Percentiles rank a stretch among this genome's conserved stretches.
Conservation (phyloP, 2,329 filamentous ascomycete genomes). For the Penicillium frequentans region DNA sequence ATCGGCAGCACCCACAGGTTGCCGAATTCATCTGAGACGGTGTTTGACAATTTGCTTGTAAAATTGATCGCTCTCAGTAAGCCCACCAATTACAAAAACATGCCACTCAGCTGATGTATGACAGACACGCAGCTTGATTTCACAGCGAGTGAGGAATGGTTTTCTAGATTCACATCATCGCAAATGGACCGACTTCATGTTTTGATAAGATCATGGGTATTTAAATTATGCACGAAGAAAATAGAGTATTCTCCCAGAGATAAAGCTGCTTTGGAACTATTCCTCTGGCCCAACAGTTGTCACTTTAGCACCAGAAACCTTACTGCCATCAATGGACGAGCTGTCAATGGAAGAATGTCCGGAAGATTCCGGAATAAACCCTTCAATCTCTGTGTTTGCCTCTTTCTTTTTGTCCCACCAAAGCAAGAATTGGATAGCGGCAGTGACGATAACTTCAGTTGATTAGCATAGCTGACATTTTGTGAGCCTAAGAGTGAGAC, state of each 20-base stretch:
- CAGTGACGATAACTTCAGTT: background rate
- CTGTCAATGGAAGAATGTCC: background rate
- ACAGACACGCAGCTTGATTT: too few relatives aligned
- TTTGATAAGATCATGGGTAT: too few relatives aligned
- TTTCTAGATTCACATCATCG: too few relatives aligned
- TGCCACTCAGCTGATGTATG: too few relatives aligned
- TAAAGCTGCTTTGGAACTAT: background rate
- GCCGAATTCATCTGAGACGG: background rate
- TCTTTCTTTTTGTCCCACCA: slow-evolving; percentile 3
- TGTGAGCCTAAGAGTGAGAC: slow-evolving; percentile 1
- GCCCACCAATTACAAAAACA: too few relatives aligned
- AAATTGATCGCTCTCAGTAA: too few relatives aligned
- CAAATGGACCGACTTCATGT: too few relatives aligned
- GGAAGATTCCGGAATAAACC: background rate
- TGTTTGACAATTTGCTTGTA: too few relatives aligned
- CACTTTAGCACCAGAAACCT: background rate
- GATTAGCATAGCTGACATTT: background rate
- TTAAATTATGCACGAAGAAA: background rate
- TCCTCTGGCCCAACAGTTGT: background rate
- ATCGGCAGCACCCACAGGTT: background rate
- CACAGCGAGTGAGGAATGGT: too few relatives aligned
- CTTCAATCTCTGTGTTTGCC: background rate
- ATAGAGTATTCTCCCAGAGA: background rate
- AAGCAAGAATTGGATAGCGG: background rate
- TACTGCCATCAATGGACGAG: background rate